These are phyloP conservation scores for Taphrina wiesneri DNA, from an alignment of 1,139 yeast species.

Conservation along the genomic window DNA sequence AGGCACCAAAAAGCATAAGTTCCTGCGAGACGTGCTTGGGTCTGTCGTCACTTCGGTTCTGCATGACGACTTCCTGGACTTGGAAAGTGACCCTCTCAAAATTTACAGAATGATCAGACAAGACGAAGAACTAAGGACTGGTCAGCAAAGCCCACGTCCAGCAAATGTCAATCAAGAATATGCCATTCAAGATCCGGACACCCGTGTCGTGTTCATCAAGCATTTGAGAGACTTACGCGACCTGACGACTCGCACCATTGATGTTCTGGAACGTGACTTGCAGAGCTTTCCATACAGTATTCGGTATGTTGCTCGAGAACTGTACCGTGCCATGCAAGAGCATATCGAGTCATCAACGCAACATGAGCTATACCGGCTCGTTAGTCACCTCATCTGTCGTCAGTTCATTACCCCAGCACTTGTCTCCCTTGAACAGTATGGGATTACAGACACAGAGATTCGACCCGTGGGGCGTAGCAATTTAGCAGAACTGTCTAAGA, in stretches of 20 bases:
- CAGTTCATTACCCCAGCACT: constrained; percentile 68
- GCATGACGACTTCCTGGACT: constrained; percentile 59
- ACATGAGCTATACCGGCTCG: constrained; percentile 59
- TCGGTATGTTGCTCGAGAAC: constrained; percentile 53
- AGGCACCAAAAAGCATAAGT: constrained; percentile 60
- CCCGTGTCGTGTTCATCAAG: constrained; percentile 65
- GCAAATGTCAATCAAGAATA: constrained; percentile 57
- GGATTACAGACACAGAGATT: constrained; percentile 49
- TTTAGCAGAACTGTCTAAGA: constrained; percentile 59
- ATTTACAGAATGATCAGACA: constrained; percentile 54
- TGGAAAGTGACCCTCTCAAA: constrained; percentile 77
- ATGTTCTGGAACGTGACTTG: constrained; percentile 51
- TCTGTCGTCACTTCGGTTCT: constrained; percentile 55
- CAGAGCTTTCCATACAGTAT: constrained; percentile 64
- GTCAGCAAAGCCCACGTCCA: constrained; percentile 50
- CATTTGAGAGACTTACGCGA: constrained; percentile 79
- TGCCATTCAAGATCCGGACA: constrained; percentile 77
- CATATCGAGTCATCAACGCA: constrained; percentile 55
- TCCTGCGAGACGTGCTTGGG: constrained; percentile 57
- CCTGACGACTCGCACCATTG: constrained; percentile 60
- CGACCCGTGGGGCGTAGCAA: constrained; percentile 52
- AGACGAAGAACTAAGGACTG: constrained; percentile 52
- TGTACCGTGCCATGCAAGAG: constrained; percentile 47
- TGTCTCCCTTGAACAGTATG: constrained; percentile 67
- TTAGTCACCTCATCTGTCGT: constrained; percentile 67